Evolutionary conservation across 768 basidiomycete genomes (phyloP), one percentile per base, ranked within the genome.

Genomic region (Tubosaeta sp.): DNA sequence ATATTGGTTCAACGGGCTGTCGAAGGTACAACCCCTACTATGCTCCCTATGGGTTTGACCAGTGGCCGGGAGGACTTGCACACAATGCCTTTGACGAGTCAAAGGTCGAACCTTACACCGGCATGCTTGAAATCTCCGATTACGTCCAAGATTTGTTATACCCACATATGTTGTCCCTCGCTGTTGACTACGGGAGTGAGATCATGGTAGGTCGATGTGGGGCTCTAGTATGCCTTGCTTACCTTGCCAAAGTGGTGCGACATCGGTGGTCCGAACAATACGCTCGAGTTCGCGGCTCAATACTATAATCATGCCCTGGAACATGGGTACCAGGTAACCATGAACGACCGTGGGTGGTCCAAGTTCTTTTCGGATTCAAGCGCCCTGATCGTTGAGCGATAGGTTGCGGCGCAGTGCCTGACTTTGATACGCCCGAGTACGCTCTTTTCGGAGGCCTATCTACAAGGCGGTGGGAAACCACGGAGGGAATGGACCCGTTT

Each of bases 381-480:
- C 12, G 16, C 17, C 1, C 45, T 50, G 14, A 65, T n/a, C 1
- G 22, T 46, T 11, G 22, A 2, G 44, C 26, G 7, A 26, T 45
- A 80, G 78, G 78, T 8, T 80, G 80, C 52, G 76, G 74, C 25
- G 71, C 72, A 9, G 72, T 74, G 0, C 76, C 79, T 1, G 79
- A 82, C 51, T 81, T 80, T 52, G 75, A 77, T 51, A 81, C 81
- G 0, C 80, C 82, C 0, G 82, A 83, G 55, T 82, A 81, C 50
- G 69, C 72, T 1, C 65, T 67, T 1, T 82, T 79, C 37, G 73
- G 72, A 14, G 71, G 76, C 5, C 70, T 77, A 22, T 76, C 79
- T 26, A 70, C 75, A 0, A 64, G 65, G 22, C 73, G 68, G 32
- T 84, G 82, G 83, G 82, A 84, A 59, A 80, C 75, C 11, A 79